A percentile compares a stretch with the other conserved stretches of the same genome.
phyloP scores from a whole-genome alignment of 192 early-diverging fungal species.

The Entomortierella chlamydospora region DNA sequence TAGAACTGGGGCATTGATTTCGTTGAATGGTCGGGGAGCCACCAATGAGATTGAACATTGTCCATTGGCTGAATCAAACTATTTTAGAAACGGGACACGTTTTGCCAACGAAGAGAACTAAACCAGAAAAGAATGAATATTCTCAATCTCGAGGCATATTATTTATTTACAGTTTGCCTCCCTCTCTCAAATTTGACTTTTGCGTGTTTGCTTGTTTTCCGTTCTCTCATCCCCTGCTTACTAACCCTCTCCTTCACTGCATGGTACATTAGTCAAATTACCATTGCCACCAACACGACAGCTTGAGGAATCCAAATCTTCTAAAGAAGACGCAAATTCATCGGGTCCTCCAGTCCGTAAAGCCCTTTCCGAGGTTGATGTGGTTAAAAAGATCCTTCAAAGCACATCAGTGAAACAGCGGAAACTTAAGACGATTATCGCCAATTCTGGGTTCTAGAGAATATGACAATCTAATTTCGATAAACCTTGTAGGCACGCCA shows the following conservation, averaged over 20 bases:
- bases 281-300: no score
- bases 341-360: constrained; percentile 17
- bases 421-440: constrained; percentile 44
- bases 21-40: constrained; percentile 29
- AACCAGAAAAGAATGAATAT: background rate
- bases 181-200: background rate
- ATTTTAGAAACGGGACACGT: constrained; percentile 14
- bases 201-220: background rate
- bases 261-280: no score
- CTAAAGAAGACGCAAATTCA: constrained; percentile 8
- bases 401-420: constrained; percentile 41
- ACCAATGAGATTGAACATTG: constrained; percentile 34
- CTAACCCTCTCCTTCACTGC: no score
- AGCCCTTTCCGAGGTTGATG: constrained; percentile 25
- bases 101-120: constrained; percentile 1
- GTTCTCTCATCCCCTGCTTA: no score
- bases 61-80: constrained; percentile 44
- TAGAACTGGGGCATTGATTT: constrained; percentile 38
- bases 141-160: background rate
- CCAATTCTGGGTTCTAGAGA: constrained; percentile 41
- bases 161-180: background rate
- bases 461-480: no score
- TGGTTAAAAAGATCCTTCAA: constrained; percentile 33
- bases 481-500: no score
- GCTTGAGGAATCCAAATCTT: constrained; percentile 26